A percentile compares a stretch with the other conserved stretches of the same genome.
Evolutionary conservation across 371 early-diverging fungal genomes (phyloP).

Genomic region (Lichtheimia ornata): DNA sequence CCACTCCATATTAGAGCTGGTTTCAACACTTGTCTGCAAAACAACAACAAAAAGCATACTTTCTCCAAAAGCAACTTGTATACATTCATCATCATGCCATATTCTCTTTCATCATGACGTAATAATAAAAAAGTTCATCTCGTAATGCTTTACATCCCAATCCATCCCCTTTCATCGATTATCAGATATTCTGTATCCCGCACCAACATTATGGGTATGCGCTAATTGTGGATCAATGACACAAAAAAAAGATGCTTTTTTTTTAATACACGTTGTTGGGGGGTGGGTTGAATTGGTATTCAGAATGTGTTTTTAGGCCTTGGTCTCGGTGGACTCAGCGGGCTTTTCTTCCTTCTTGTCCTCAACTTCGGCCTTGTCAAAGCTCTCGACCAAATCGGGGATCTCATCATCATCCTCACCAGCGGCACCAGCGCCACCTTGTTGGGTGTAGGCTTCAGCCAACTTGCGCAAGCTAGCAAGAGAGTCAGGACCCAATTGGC

Average conservation of each 20-base stretch:
- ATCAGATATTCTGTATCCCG: no score
- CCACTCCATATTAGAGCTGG: no score
- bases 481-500: conserved; percentile 95
- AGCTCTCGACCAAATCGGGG: conserved; percentile 74
- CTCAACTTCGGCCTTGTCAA: conserved; percentile 55
- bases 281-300: conserved; percentile 4
- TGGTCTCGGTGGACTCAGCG: conserved; percentile 9
- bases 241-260: conserved; percentile 1
- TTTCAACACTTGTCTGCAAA: no score
- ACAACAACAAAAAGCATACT: no score
- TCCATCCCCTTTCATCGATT: no score
- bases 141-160: no score
- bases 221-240: neutral
- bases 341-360: conserved; percentile 41
- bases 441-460: conserved; percentile 80
- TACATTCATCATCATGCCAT: no score
- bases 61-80: no score
- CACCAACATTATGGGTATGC: no score
- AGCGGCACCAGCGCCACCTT: conserved; percentile 52
- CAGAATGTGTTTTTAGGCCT: conserved; percentile 12
- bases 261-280: neutral
- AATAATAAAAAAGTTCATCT: no score
- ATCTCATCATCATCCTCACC: conserved; percentile 71
- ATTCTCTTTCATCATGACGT: no score
- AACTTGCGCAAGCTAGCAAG: conserved; percentile 86